Evolutionary conservation across 192 early-diverging fungal species (phyloP).

Genomic region (Gaertneriomyces sp.): DNA sequence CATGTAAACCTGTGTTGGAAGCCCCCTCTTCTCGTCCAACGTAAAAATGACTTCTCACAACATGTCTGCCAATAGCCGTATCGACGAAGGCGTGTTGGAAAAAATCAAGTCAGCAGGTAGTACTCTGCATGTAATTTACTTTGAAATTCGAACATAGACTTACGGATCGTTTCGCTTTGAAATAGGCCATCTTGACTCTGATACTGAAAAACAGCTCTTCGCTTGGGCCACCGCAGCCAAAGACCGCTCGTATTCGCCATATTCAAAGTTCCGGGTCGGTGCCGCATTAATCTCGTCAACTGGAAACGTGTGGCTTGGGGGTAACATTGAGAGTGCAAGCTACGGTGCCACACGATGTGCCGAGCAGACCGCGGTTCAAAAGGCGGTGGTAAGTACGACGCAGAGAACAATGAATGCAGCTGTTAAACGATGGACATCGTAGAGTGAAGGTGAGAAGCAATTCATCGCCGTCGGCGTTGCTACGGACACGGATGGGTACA

Average conservation of each 20-base stretch:
- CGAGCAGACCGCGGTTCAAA: slow-evolving; percentile 84
- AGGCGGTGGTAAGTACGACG: slow-evolving; percentile 68
- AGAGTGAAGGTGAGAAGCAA: slow-evolving; percentile 70
- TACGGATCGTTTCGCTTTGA: too few species aligned
- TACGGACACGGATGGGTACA: slow-evolving; percentile 55
- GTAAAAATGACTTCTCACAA: too few species aligned
- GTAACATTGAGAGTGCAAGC: slow-evolving; percentile 88
- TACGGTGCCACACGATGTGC: slow-evolving; percentile 86
- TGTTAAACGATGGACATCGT: neutral
- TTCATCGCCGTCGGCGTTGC: slow-evolving; percentile 78
- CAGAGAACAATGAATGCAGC: neutral
- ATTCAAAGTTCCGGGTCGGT: slow-evolving; percentile 89
- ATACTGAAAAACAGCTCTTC: too few species aligned
- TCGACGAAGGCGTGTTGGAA: too few species aligned
- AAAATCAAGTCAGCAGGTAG: too few species aligned
- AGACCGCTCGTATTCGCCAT: slow-evolving; percentile 77
- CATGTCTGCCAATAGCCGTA: too few species aligned
- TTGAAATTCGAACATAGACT: too few species aligned
- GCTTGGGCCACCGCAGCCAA: slow-evolving; percentile 45
- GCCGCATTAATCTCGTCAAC: slow-evolving; percentile 70
- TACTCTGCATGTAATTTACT: too few species aligned
- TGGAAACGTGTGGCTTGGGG: slow-evolving; percentile 63
- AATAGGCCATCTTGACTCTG: too few species aligned
- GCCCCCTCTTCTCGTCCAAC: too few species aligned
- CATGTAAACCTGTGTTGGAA: too few species aligned